Evolutionary conservation across 2,329 filamentous ascomycete species (phyloP).

Genomic region (Fusarium keratoplasticum): DNA sequence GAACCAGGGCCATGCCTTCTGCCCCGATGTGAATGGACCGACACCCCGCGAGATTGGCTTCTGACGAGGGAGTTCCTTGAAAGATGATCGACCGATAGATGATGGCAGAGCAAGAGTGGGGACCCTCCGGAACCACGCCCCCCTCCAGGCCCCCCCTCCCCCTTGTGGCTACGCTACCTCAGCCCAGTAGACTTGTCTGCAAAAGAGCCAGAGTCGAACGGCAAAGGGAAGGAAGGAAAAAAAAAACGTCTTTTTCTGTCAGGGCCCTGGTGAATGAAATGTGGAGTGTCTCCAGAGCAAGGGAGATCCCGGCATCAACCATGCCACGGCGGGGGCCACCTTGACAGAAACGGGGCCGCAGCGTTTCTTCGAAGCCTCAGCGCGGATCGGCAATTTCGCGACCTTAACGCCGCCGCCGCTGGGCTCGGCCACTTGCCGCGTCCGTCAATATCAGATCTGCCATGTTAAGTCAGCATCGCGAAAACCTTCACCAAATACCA

Average conservation of each 20-base stretch:
- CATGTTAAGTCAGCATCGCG: neutral
- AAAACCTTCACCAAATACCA: neutral
- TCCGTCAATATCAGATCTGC: neutral
- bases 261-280: constrained; percentile 13
- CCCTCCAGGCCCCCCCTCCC: neutral
- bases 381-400: constrained; percentile 30
- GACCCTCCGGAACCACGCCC: neutral
- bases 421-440: constrained; percentile 7
- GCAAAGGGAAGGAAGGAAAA: neutral
- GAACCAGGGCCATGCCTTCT: neutral
- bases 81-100: constrained; percentile 42
- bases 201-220: neutral
- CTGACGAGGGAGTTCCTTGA: constrained; percentile 34
- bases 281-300: constrained; percentile 7
- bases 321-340: constrained; percentile 20
- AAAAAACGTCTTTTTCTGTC: constrained; percentile 30
- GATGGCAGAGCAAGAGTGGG: constrained; percentile 18
- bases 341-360: constrained; percentile 17
- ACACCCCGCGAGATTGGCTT: constrained; percentile 39
- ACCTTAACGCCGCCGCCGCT: constrained; percentile 29
- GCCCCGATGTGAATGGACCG: neutral
- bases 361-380: constrained; percentile 14
- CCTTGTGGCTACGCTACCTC: constrained; percentile 27
- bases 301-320: constrained; percentile 17
- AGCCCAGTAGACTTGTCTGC: constrained; percentile 13